Base-by-base conservation (phyloP, 192 early-diverging fungal genomes). In the Backusella luteola region DNA sequence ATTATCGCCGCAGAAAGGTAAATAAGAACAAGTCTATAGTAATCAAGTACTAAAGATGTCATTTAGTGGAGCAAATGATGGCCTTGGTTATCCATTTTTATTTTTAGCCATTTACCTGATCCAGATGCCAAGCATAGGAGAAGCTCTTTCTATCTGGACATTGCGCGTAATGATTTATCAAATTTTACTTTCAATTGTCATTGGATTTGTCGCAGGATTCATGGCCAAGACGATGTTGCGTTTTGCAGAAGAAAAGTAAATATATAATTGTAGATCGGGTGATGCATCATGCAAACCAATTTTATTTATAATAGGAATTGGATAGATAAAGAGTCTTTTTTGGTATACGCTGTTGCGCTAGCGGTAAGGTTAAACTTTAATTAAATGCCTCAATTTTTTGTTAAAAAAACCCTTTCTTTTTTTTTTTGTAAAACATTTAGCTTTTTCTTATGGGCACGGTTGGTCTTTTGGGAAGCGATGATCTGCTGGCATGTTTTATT, bases 271-370 rank as follows among this genome's bases (percentile, higher is more conserved):
- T 21, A 49, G 8, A 56, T 21, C 34, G 2, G 3, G 59, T 5
- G n/a, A 66, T 34, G 0, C 3, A 41, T 66, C 15, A 38, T 26
- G 35, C 19, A 34, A 29, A 49, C 46, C 6, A 49, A 49, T 19
- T 49, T n/a, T 19, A 17, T 49, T 41, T 74, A n/a, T 32, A 66
- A 34, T 67, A 69, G 67, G 23, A 85, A 90, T 7, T 88, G 89
- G 82, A 95, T 97, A 39, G 97, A 98, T 80, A 93, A 96, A 71
- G 92, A 93, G 72, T 93, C 89, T 29, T 90, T 97, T 72, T 83
- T 97, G 67, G 91, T 90, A 3, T 95, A 94, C 71, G 87, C 92
- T 1, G 90, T 97, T 41, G 93, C 95, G 1, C 79, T 98, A 66
- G 87, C 94, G 0, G 76, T 89, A 69, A 83, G 80, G 69, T 71